Percentiles rank a stretch among this genome's conserved stretches.
Conservation (phyloP, 2,329 filamentous ascomycete species). For the Zasmidium citrigriseum region DNA sequence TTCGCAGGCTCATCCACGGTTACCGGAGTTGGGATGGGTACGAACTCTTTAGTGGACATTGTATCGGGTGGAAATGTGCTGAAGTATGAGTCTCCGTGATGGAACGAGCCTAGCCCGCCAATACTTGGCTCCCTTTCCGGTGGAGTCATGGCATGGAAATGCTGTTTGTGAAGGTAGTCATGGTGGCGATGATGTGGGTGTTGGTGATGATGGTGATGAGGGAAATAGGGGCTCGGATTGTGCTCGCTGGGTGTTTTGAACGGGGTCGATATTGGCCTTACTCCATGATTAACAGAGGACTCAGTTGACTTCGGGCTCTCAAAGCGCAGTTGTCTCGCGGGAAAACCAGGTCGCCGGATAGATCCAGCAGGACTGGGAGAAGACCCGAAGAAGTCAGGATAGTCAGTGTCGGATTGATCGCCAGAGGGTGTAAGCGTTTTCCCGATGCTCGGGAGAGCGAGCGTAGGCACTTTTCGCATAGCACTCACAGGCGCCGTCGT, state of each 20-base stretch:
- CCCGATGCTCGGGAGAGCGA: background rate
- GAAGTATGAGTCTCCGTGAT: constrained; percentile 28
- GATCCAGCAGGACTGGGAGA: too few species aligned
- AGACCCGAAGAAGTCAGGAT: too few species aligned
- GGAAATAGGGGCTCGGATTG: background rate
- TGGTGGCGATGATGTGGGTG: background rate
- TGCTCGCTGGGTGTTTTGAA: background rate
- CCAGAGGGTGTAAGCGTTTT: background rate
- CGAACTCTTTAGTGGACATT: constrained; percentile 21
- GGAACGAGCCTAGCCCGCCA: constrained; percentile 6
- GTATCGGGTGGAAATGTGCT: constrained; percentile 25
- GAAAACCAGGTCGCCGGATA: background rate
- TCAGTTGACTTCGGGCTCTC: background rate
- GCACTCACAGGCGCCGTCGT: constrained; percentile 12
- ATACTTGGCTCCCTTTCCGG: constrained; percentile 21
- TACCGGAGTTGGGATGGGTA: constrained; percentile 10
- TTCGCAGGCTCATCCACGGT: background rate
- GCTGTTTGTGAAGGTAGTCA: constrained; percentile 7
- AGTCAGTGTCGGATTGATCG: too few species aligned
- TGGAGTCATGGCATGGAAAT: constrained; percentile 26
- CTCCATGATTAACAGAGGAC: background rate
- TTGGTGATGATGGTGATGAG: too few species aligned
- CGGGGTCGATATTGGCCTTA: background rate
- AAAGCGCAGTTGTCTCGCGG: constrained; percentile 15
- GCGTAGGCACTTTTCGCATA: constrained; percentile 14